Percentiles rank a stretch among this genome's conserved stretches.
phyloP scores from a whole-genome alignment of 73 alveolate species.

The Paramecium octaurelia region DNA sequence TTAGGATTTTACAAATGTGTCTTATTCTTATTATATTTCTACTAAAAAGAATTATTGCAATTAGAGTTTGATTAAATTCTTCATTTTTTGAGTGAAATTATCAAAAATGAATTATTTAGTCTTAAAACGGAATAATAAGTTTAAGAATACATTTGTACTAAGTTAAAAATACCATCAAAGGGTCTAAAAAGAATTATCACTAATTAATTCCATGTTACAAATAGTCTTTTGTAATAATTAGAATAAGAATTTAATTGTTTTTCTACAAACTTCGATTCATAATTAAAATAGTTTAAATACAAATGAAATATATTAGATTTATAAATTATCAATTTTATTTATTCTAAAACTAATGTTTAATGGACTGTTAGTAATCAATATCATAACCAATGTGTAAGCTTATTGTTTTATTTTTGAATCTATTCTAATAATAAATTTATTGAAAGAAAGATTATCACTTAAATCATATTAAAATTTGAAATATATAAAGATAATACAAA shows the following conservation, averaged over 20 bases:
- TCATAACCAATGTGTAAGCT: no score
- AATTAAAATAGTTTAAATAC: background rate
- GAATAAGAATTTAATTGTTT: conserved; percentile 30
- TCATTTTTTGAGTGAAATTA: conserved; percentile 36
- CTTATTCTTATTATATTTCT: background rate
- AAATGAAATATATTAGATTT: background rate
- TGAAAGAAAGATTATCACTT: no score
- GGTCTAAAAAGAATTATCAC: background rate
- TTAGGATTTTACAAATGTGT: conserved; percentile 33
- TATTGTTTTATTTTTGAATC: no score
- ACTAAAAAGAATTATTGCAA: background rate
- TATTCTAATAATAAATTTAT: no score
- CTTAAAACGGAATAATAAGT: background rate
- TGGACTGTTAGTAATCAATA: no score
- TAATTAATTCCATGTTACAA: background rate
- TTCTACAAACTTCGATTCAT: background rate
- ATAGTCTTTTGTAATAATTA: background rate
- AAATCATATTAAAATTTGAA: no score
- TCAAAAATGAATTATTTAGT: conserved; percentile 42
- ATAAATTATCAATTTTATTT: no score
- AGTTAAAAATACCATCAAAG: background rate
- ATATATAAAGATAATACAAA: no score
- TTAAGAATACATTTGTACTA: background rate
- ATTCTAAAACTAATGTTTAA: no score
- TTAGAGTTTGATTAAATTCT: conserved; percentile 56